A percentile compares a stretch with the other conserved stretches of the same genome.
These are phyloP conservation scores for Alternaria sp. DNA, from an alignment of 2,329 filamentous ascomycete species.

Conservation along the genomic window DNA sequence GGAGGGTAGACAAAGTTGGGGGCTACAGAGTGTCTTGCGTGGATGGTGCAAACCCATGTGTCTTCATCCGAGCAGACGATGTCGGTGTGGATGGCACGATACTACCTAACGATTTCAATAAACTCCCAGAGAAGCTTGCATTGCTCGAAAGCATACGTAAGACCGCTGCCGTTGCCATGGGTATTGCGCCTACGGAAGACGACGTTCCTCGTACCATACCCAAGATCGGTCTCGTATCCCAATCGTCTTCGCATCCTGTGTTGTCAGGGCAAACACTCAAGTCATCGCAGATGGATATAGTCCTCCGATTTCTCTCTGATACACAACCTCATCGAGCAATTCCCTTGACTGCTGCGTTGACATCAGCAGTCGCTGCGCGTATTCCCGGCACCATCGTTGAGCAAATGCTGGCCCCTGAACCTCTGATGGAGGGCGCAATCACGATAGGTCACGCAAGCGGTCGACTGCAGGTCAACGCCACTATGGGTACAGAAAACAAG, in stretches of 20 bases:
- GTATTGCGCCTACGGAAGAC: conserved; percentile 58
- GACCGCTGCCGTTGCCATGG: conserved; percentile 68
- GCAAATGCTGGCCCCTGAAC: conserved; percentile 35
- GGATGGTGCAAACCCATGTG: conserved; percentile 70
- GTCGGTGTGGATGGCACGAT: conserved; percentile 62
- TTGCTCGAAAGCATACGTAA: conserved; percentile 67
- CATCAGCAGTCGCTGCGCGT: conserved; percentile 53
- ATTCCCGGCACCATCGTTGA: conserved; percentile 50
- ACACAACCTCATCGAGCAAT: conserved; percentile 56
- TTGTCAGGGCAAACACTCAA: conserved; percentile 51
- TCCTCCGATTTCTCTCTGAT: conserved; percentile 56
- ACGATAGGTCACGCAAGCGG: conserved; percentile 54
- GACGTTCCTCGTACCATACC: conserved; percentile 66
- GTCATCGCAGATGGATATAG: conserved; percentile 48
- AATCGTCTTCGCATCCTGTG: conserved; percentile 48
- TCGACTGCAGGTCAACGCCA: conserved; percentile 48
- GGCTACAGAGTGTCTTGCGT: conserved; percentile 65
- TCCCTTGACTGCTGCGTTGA: conserved; percentile 55
- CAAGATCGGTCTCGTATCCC: conserved; percentile 68
- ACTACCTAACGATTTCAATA: conserved; percentile 64
- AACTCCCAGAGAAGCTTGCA: conserved; percentile 58
- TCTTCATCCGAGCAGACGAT: conserved; percentile 67
- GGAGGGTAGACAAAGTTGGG: conserved; percentile 61
- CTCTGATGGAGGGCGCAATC: conserved; percentile 40
- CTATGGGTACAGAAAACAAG: conserved; percentile 37